phyloP scores from a whole-genome alignment of 108 stramenopile species.

The Hondaea fermentalgiana region DNA sequence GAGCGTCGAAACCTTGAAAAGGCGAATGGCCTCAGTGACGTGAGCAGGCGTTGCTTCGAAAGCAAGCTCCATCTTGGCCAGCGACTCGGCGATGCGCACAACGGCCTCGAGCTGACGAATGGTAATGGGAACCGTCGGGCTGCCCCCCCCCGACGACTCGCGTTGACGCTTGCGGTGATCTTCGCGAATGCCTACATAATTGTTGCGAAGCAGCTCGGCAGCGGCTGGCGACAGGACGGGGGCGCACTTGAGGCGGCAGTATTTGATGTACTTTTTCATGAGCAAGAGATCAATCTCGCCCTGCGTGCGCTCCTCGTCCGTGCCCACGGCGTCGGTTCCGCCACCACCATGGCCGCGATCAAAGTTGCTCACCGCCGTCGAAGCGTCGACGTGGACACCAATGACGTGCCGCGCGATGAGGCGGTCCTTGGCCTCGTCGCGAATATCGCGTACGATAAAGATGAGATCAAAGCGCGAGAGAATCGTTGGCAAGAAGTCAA shows the following conservation, averaged over 20 bases:
- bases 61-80: conserved; percentile 86
- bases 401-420: conserved; percentile 93
- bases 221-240: conserved; percentile 80
- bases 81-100: conserved; percentile 84
- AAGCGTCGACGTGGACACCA: conserved; percentile 72
- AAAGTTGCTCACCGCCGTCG: conserved; percentile 25
- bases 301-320: conserved; percentile 38
- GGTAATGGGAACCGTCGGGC: conserved; percentile 84
- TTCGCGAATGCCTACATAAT: conserved; percentile 90
- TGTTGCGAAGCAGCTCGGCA: conserved; percentile 67
- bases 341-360: background rate
- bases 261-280: conserved; percentile 95
- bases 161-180: conserved; percentile 60
- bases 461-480: conserved; percentile 95
- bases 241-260: conserved; percentile 78
- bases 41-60: conserved; percentile 82
- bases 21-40: conserved; percentile 91
- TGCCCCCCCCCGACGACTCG: conserved; percentile 27
- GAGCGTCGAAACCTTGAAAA: conserved; percentile 96
- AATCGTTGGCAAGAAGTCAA: conserved; percentile 96
- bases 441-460: conserved; percentile 90
- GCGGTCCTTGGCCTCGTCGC: conserved; percentile 86
- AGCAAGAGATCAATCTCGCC: conserved; percentile 80
- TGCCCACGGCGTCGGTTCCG: conserved; percentile 11
- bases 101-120: conserved; percentile 98